Base-by-base conservation (phyloP, 768 basidiomycete genomes). In the Lentinula lateritia region DNA sequence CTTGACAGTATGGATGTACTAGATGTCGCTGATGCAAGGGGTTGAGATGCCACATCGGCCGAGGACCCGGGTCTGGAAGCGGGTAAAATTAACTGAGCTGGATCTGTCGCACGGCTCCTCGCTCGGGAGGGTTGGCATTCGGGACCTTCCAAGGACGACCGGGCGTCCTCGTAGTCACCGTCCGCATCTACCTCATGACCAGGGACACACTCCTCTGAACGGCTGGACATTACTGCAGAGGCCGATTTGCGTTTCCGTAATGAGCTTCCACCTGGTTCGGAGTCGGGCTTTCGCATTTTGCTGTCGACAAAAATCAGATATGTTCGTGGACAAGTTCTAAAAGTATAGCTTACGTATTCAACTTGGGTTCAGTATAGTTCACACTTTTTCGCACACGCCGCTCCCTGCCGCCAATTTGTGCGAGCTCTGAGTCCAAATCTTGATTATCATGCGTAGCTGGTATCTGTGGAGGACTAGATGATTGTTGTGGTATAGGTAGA, bases 221-320 rank as follows among this genome's bases (percentile, higher is more conserved):
- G 59, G 41, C 72, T 66, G 61, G 75, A 75, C 1, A 78, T 70
- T 18, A 75, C 72, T 10, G 79, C 76, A 0, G 80, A 79, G 5
- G 73, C 69, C 18, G 58, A 59, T 18, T 36, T 50, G 6, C 83
- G 77, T 71, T 85, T 84, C 71, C 78, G 82, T 20, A 75, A 68
- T 13, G 74, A 61, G 9, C 72, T 70, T 7, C 68, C 67, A 13
- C 77, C 74, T 34, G 80, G 74, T 13, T 72, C 71, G 16, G 82
- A 76, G 65, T 90, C 89, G 9, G 92, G 91, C 73, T 93, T 93
- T 50, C 92, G 87, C 92, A 93, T 93, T 83, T 93, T 93, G 50
- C 62, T 65, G 53, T 62, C 56, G 63, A 10, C 16, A 20, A 45
- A 55, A 50, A 46, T 45, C 28, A 55, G 48, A 53, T 61, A 38